Conservation (phyloP, 2,329 filamentous ascomycete species). For the Hymenotorrendiella dingleyae region DNA sequence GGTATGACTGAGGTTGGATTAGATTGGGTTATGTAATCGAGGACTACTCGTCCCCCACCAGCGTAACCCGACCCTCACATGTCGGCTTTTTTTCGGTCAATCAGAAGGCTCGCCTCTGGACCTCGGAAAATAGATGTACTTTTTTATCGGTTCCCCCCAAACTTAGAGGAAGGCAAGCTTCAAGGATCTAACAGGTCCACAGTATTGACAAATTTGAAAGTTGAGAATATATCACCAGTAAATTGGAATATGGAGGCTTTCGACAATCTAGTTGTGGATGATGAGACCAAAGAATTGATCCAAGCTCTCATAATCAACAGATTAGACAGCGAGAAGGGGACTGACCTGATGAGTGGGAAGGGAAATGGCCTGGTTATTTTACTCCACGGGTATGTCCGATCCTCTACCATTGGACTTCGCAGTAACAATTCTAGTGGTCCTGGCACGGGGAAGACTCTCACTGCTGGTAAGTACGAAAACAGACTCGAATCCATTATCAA, state of each 20-base stretch:
- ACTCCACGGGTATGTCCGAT: constrained; percentile 29
- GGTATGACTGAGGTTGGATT: too few relatives aligned
- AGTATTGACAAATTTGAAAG: constrained; percentile 4
- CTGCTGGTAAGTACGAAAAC: constrained; percentile 11
- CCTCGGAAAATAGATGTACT: too few relatives aligned
- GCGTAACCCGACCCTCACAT: too few relatives aligned
- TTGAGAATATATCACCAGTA: constrained; percentile 3
- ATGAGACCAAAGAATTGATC: constrained; percentile 40
- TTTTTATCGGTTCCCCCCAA: too few relatives aligned
- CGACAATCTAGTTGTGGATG: constrained; percentile 40
- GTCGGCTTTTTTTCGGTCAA: too few relatives aligned
- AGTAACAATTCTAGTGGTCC: neutral
- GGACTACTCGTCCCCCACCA: too few relatives aligned
- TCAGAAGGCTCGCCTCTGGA: too few relatives aligned
- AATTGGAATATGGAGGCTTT: constrained; percentile 38
- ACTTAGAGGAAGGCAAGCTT: too few relatives aligned
- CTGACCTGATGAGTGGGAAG: constrained; percentile 28
- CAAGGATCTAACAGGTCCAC: too few relatives aligned
- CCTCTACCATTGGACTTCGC: neutral
- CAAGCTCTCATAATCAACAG: constrained; percentile 42
- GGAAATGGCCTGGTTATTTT: constrained; percentile 39
- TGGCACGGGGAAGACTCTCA: constrained; percentile 19
- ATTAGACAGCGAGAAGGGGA: constrained; percentile 10
- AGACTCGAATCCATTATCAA: neutral
- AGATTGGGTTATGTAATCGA: too few relatives aligned